These are phyloP conservation scores for Xerocomellus intermedius DNA, from an alignment of 768 basidiomycete genomes.

Conservation along the genomic window DNA sequence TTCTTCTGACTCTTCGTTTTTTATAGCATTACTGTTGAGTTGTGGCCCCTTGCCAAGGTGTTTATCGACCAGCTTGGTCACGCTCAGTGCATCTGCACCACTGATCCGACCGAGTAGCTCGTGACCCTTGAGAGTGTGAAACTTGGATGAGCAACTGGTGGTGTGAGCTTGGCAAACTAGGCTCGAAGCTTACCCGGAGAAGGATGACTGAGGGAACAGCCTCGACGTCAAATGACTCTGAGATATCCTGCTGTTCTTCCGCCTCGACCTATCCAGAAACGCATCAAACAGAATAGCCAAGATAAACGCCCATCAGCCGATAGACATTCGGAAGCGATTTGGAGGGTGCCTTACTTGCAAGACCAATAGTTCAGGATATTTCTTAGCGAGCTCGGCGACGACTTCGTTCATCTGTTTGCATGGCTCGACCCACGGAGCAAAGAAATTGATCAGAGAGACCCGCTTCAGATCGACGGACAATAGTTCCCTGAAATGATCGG, in stretches of 20 bases:
- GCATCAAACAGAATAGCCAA: not conserved
- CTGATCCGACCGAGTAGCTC: conserved; percentile 73
- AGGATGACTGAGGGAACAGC: conserved; percentile 85
- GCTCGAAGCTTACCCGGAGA: conserved; percentile 57
- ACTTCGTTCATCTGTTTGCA: conserved; percentile 89
- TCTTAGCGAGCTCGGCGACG: conserved; percentile 67
- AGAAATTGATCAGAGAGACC: conserved; percentile 89
- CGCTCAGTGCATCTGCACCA: conserved; percentile 72
- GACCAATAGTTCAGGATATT: conserved; percentile 66
- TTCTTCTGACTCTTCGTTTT: conserved; percentile 54
- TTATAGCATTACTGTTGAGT: conserved; percentile 23
- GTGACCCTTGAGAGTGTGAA: conserved; percentile 64
- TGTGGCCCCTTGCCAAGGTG: conserved; percentile 40
- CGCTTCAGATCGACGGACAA: conserved; percentile 75
- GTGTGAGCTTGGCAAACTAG: not conserved
- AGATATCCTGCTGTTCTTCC: conserved; percentile 75
- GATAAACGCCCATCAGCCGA: not conserved
- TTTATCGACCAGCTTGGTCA: conserved; percentile 60
- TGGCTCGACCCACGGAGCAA: conserved; percentile 91
- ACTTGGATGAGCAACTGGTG: not conserved
- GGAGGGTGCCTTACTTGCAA: conserved; percentile 58
- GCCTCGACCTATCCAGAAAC: conserved; percentile 67
- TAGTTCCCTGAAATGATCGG: conserved; percentile 69
- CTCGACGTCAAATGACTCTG: conserved; percentile 90
- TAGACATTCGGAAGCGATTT: not conserved